phyloP scores from a whole-genome alignment of 495 filamentous ascomycete species.

The Pyrenula massariospora region DNA sequence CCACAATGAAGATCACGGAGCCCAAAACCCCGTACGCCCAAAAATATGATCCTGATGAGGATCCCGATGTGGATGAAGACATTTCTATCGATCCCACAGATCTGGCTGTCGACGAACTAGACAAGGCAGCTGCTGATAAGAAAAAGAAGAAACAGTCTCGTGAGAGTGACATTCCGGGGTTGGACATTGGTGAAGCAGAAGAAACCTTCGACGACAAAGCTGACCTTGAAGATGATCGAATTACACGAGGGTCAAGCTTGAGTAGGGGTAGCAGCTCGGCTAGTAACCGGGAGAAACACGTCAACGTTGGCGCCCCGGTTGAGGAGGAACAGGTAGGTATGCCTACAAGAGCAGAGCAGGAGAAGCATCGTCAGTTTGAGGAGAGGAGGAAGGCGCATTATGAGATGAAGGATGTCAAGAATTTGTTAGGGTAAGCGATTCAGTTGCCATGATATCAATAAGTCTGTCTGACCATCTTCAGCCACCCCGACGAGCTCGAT shows the following conservation, averaged over 20 bases:
- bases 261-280: conserved; percentile 34
- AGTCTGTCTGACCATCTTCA: conserved; percentile 13
- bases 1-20: conserved; percentile 98
- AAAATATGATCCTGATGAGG: conserved; percentile 81
- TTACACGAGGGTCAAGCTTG: conserved; percentile 35
- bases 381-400: conserved; percentile 89
- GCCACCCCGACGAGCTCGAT: conserved; percentile 36
- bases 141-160: conserved; percentile 26
- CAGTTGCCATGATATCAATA: conserved; percentile 4
- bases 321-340: conserved; percentile 40
- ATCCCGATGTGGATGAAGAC: conserved; percentile 53
- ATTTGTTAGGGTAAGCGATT: conserved; percentile 73
- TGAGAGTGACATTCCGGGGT: conserved; percentile 77
- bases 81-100: conserved; percentile 42
- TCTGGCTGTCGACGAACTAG: conserved; percentile 60
- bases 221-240: conserved; percentile 16
- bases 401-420: conserved; percentile 94
- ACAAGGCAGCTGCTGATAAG: conserved; percentile 26
- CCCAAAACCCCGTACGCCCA: conserved; percentile 93
- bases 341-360: conserved; percentile 60
- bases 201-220: conserved; percentile 31
- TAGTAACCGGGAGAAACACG: conserved; percentile 51
- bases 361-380: conserved; percentile 87
- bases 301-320: conserved; percentile 63
- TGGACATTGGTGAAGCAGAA: conserved; percentile 93